Percentiles rank a stretch among this genome's conserved stretches.
Conservation (phyloP, 2,329 filamentous ascomycete genomes). For the Aspergillus sp. region DNA sequence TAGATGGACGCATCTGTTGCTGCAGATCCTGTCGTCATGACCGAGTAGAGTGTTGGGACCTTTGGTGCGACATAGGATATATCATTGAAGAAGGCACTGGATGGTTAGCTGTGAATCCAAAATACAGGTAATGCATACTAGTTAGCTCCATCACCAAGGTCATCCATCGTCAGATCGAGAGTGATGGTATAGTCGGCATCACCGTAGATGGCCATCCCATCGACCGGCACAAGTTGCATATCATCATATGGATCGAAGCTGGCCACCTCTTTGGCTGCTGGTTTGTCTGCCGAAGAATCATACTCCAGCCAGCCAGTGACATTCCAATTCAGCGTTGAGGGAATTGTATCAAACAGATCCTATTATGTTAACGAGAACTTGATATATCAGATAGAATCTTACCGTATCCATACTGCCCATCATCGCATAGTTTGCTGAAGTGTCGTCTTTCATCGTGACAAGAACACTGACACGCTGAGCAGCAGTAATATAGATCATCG, state of each 20-base stretch:
- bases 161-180: slow-evolving; percentile 55
- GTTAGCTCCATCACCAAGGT: slow-evolving; percentile 7
- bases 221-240: slow-evolving; percentile 19
- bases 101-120: slow-evolving; percentile 42
- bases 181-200: slow-evolving; percentile 4
- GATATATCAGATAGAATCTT: slow-evolving; percentile 62
- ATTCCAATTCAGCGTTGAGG: slow-evolving; percentile 60
- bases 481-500: slow-evolving; percentile 61
- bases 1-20: slow-evolving; percentile 59
- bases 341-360: slow-evolving; percentile 40
- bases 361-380: slow-evolving; percentile 41
- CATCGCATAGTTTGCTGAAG: slow-evolving; percentile 59
- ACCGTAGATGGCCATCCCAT: slow-evolving; percentile 18
- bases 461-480: slow-evolving; percentile 57
- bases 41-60: slow-evolving; percentile 74
- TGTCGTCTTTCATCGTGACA: slow-evolving; percentile 57
- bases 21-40: slow-evolving; percentile 52
- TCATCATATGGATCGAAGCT: slow-evolving; percentile 63
- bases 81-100: slow-evolving; percentile 65
- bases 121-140: slow-evolving; percentile 59
- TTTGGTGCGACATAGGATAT: slow-evolving; percentile 69
- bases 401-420: slow-evolving; percentile 64
- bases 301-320: slow-evolving; percentile 48
- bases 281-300: slow-evolving; percentile 42
- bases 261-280: slow-evolving; percentile 50